Base-by-base conservation (phyloP, 228 moss, liverwort and hornwort genomes). In the Sphagnum magellanicum region DNA sequence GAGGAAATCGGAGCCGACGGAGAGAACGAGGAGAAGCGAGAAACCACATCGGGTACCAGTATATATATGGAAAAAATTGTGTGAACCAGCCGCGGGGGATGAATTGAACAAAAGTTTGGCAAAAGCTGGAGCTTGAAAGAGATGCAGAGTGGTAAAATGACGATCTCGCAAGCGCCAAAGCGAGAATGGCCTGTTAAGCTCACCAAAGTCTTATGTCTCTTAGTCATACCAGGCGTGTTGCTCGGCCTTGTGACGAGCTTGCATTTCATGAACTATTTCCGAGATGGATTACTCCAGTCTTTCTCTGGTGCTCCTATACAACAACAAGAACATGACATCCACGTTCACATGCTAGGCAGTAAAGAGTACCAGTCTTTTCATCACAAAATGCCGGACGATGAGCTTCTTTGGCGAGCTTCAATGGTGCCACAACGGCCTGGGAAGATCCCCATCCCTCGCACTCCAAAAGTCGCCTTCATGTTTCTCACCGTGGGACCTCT, bases 401-500 rank as follows among this genome's bases (percentile, higher is more conserved):
- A 79, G 76, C 77, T 86, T 49, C 59, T 81, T 17, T 86, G 81
- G 81, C 79, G 79, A 77, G 85, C 85, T 17, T 86, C 85, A 4
- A 71, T 86, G 50, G 60, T 14, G 72, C 85, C 85, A 48, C 79
- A 69, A 12, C 73, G 85, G 70, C 6, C 66, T 58, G 78, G 76
- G 32, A 55, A 12, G 11, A 15, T 78, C 68, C 87, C 89, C 6
- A 59, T 76, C 5, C 59, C 70, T 66, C 73, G 82, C 63, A 77
- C 53, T 6, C 67, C 73, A 11, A 94, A 90, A 74, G 74, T 98
- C 8, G 92, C 98, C 4, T 98, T 94, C 63, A 83, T 98, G 90
- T 98, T 98, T 60, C 81, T 98, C 55, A 83, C 93, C 5, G 84
- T 77, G 58, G 94, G 94, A 11, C 82, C 88, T 15, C 67, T 98